A percentile compares a stretch with the other conserved stretches of the same genome.
phyloP scores from a whole-genome alignment of 345 rosid genomes.

The Garcia nutans region DNA sequence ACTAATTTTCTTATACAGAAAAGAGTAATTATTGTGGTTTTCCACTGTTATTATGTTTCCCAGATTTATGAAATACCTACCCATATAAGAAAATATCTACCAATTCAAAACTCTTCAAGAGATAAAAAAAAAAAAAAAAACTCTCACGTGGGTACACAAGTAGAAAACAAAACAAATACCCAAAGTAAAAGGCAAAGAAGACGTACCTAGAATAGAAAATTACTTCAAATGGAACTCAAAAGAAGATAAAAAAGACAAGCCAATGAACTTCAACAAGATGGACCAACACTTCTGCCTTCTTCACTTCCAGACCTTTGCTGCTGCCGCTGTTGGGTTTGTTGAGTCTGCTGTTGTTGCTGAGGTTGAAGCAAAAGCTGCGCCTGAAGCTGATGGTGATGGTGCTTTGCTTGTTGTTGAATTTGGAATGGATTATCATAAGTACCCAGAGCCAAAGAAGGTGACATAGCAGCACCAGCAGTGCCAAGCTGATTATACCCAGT shows the following conservation, averaged over 20 bases:
- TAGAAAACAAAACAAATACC: background rate
- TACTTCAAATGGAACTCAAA: conserved; percentile 2
- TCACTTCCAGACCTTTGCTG: conserved; percentile 50
- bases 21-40: conserved; percentile 26
- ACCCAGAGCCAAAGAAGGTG: conserved; percentile 59
- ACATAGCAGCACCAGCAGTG: conserved; percentile 22
- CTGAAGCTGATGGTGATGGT: conserved; percentile 38
- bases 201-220: conserved; percentile 32
- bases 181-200: conserved; percentile 7
- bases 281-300: conserved; percentile 43
- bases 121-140: background rate
- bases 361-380: conserved; percentile 39
- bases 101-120: background rate
- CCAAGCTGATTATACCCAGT: conserved; percentile 41
- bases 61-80: conserved; percentile 23
- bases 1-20: conserved; percentile 1
- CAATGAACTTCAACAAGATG: conserved; percentile 32
- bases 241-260: background rate
- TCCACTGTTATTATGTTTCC: conserved; percentile 16
- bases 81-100: background rate
- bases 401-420: conserved; percentile 39
- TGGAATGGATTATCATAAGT: conserved; percentile 51
- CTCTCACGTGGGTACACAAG: background rate
- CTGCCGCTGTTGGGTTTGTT: conserved; percentile 22
- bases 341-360: background rate